Base-by-base conservation (phyloP, 176 grass and related monocot species). In the Musa beccarii region DNA sequence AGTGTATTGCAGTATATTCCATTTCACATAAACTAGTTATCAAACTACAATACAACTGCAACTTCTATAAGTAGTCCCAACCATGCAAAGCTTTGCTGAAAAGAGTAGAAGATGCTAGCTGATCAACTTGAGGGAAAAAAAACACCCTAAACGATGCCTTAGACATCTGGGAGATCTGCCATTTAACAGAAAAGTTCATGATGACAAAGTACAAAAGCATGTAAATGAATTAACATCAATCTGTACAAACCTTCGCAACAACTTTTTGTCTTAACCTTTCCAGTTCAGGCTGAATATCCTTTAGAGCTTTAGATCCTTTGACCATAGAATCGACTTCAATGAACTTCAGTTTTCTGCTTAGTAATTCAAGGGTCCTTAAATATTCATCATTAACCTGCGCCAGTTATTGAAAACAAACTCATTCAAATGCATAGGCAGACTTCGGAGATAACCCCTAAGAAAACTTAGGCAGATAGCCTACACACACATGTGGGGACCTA, bases 331-430 rank as follows among this genome's bases (percentile, higher is more conserved):
- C 89, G 52, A 84, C 92, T 85, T 96, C 92, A 21, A 92, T 77
- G 76, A 89, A 96, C 76, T 89, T 96, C 56, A 96, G 86, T 83
- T 96, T 96, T 80, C 83, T 96, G 89, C 92, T 96, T 70, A 96
- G 77, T 59, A 78, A 87, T 57, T 96, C 92, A 74, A 96, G 84
- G 76, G 82, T 92, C 89, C 83, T 96, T 82, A 96, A 79, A 69
- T 92, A 96, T 81, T 96, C 92, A 75, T 92, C 92, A 78, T 96
- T 96, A 73, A 96, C 92, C 92, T 96, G 87, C 49, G 68, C 73
- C 72, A 57, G 7, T 8, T 12, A 74, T 57, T 74, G 2, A 74
- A 56, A 62, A 56, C 9, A 29, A 53, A 29, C 53, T 74, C 14
- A 71, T 52, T 19, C 4, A 19, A 71, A 71, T 49, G 3, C 49